These are phyloP conservation scores for Calophaca sinica DNA, from an alignment of 306 rosid species.

Conservation along the genomic window DNA sequence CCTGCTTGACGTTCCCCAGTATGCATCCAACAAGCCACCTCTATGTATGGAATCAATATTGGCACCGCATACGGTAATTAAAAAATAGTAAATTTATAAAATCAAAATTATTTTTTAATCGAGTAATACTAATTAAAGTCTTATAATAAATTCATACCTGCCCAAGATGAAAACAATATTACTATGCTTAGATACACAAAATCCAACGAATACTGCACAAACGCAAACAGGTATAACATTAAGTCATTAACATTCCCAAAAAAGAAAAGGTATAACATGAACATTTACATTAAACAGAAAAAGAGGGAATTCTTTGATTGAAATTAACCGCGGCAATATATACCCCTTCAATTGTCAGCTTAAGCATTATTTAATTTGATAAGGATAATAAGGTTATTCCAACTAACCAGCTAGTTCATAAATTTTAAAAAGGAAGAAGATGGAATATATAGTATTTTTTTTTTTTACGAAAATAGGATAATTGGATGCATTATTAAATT, in stretches of 20 bases:
- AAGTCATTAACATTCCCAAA: neutral
- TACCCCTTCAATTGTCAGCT: neutral
- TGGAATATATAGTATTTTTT: too few species aligned
- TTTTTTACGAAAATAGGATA: too few species aligned
- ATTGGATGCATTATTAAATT: too few species aligned
- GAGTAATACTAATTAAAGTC: neutral
- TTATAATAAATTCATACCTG: conserved; percentile 53
- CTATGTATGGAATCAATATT: conserved; percentile 43
- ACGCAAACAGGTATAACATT: neutral
- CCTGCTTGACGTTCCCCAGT: conserved; percentile 93
- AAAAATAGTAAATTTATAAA: neutral
- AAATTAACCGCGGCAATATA: neutral
- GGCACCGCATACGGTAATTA: too few species aligned
- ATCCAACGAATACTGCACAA: conserved; percentile 86
- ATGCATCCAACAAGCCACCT: conserved; percentile 99
- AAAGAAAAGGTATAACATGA: too few species aligned
- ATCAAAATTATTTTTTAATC: neutral
- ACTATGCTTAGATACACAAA: conserved; percentile 82
- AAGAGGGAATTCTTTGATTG: neutral
- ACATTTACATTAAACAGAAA: neutral
- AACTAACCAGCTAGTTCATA: neutral
- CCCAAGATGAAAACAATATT: conserved; percentile 88
- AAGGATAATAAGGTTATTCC: conserved; percentile 9
- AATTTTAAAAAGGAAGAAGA: too few species aligned
- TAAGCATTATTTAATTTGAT: neutral